Evolutionary conservation across 345 rosid species (phyloP).

Genomic region (Bretschneidera sinensis): DNA sequence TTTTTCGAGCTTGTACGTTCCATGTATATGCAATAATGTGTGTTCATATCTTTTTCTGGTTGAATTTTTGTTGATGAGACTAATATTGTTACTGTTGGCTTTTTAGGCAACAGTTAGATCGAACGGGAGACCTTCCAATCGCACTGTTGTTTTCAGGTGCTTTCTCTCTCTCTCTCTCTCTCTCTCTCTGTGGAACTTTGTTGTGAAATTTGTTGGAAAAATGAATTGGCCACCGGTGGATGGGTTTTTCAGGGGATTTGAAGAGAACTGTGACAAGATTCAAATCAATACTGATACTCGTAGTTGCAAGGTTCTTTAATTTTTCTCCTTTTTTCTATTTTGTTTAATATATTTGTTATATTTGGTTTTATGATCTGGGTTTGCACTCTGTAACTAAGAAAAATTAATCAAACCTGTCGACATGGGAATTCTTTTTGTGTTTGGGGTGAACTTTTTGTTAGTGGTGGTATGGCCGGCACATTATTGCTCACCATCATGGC

Average conservation of each 20-base stretch:
- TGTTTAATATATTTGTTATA: too few species aligned
- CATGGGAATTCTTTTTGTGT: too few species aligned
- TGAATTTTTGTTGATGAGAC: neutral
- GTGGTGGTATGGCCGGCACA: too few species aligned
- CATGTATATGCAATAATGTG: neutral
- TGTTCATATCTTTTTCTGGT: neutral
- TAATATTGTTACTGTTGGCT: neutral
- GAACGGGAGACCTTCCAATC: constrained; percentile 78
- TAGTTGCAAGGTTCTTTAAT: constrained; percentile 56
- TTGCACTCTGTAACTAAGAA: too few species aligned
- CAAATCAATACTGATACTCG: constrained; percentile 66
- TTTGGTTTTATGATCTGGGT: too few species aligned
- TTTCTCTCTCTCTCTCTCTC: too few species aligned
- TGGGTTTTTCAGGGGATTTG: constrained; percentile 59
- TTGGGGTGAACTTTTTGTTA: neutral
- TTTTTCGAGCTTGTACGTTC: constrained; percentile 56
- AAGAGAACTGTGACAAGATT: constrained; percentile 50
- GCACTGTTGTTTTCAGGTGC: constrained; percentile 80
- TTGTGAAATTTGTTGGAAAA: neutral
- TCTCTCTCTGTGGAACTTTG: neutral
- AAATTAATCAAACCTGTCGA: too few species aligned
- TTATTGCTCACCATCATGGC: too few species aligned
- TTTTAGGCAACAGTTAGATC: constrained; percentile 74
- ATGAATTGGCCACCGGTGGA: neutral
- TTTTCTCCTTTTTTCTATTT: too few species aligned